Base-by-base conservation (phyloP, 192 early-diverging fungal species). In the Coemansia sp. region DNA sequence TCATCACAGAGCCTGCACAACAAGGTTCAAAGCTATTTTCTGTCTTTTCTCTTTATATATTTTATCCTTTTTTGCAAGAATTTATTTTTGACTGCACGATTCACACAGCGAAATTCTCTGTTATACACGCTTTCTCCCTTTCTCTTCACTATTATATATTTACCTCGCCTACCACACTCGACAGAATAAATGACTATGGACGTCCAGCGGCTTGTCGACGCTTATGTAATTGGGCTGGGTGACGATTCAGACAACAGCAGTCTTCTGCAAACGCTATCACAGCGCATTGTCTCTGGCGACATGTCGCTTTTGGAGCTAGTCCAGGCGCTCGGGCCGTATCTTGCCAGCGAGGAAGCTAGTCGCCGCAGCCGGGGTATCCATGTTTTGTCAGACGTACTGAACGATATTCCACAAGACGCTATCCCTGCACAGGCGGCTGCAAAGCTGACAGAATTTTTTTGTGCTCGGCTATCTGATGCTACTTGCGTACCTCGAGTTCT, bases 331-430 rank as follows among this genome's bases (percentile, higher is more conserved):
- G 92, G 90, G 2, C 80, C 86, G 34, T 86, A 88, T 48, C 72
- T 96, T 57, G 94, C 93, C 4, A 89, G 84, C 71, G 85, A 88
- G 10, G 95, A 96, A 55, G 89, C 90, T n/a, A 90, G 88, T 61
- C 84, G 89, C 33, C 90, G 96, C 61, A 89, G 92, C 35, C 90
- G 90, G 83, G 96, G 94, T 84, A 76, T 84, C 10, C 85, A 86
- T 6, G 72, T 92, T 15, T 72, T 94, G 37, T 87, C 92, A 0
- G 72, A 84, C 18, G 86, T 89, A 9, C 79, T 92, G 12, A 69
- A 71, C 23, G 81, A 84, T 39, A 66, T 84, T 23, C 66, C 77
- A 0, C 58, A 16, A 10, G 45, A 58, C 2, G 67, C 75, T 10
- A 69, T 84, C 9, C 82, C 77, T 16, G 53, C 62, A 26, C 65